Evolutionary conservation across 2,329 filamentous ascomycete genomes (phyloP), one percentile per base, ranked within the genome.

Genomic region (Coniochaeta sp.): DNA sequence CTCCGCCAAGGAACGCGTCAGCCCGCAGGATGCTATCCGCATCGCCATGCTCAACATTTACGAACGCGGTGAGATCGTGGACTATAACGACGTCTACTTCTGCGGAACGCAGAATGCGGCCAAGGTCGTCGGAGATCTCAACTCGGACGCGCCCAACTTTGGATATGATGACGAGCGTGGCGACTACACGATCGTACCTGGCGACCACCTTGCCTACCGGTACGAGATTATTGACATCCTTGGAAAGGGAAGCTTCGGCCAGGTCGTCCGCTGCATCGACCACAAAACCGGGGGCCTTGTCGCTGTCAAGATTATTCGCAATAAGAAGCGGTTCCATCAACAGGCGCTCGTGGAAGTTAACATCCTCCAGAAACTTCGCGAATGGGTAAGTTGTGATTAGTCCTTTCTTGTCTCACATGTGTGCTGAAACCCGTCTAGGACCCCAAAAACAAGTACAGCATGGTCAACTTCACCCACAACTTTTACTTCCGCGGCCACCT

Each of bases 311-410:
- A 99, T 99, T 60, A 99, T 99, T 66, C 85, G 94, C 53, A 99
- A 99, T 75, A 99, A 99, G 80, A 99, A 99, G 74, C 80, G 94
- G 61, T 99, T 99, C 73, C 94, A 99, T 69, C 94, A 99, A 73
- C 94, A 99, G 73, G 94, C 94, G 67, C 79, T 99, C 60, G 92
- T 99, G 50, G 94, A 99, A 72, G 94, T 99, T 67, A 96, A 97
- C 65, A 96, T 99, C 59, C 74, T 99, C 52, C 88, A 96, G 69
- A 96, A 96, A 74, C 80, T 99, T 63, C 90, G 91, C 64, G 92
- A 99, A 84, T 99, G 94, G 94, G 90, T 94, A 78, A 74, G 87
- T 61, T 14, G n/a, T n/a, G n/a, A n/a, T n/a, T n/a, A n/a, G n/a
- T n/a, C n/a, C n/a, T n/a, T n/a, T n/a, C n/a, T n/a, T n/a, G n/a